Base-by-base conservation (phyloP, 352 stramenopile species). In the Pythium vanterpoolii region DNA sequence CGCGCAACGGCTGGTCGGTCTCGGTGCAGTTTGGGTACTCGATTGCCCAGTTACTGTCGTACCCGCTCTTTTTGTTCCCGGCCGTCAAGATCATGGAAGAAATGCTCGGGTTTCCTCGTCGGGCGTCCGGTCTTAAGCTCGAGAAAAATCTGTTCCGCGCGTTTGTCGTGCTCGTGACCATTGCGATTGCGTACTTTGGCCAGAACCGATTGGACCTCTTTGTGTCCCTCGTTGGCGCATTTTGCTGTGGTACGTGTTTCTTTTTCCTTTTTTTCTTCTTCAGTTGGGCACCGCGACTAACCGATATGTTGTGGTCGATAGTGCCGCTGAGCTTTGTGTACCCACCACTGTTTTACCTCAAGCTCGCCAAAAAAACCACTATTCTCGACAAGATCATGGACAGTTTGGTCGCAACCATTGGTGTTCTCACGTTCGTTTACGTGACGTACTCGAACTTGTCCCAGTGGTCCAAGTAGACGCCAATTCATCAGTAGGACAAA, bases 11-110 rank as follows among this genome's bases (percentile, higher is more conserved):
- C 36, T 89, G 81, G 76, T 78, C 83, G 8, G 83, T 83, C 58
- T 88, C 77, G 21, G 81, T 93, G 42, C 83, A 93, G 65, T 79
- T 90, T 14, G 79, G 79, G 38, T 93, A 93, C 55, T 82, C 81
- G 18, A 65, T 90, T 31, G 83, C 83, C 19, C 81, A 90, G 57
- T 53, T 90, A 21, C 65, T 93, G 39, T 89, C 83, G 64, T 93
- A 93, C 61, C 83, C 83, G 39, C 40, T 93, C 9, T 90, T 93
- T 54, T 50, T 93, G 4, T 93, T 90, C 54, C 83, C 81, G 11
- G 83, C 78, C 6, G 76, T 93, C 31, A 89, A 90, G 68, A 93
- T 93, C 45, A 80, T 91, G 65, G 83, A 93, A 52, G 83, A 93
- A 54, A 89, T 90, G 77, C 39, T 93, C 13, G 81, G 81, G 10